Conservation (phyloP, 2,329 filamentous ascomycete genomes). For the Phoma herbarum region DNA sequence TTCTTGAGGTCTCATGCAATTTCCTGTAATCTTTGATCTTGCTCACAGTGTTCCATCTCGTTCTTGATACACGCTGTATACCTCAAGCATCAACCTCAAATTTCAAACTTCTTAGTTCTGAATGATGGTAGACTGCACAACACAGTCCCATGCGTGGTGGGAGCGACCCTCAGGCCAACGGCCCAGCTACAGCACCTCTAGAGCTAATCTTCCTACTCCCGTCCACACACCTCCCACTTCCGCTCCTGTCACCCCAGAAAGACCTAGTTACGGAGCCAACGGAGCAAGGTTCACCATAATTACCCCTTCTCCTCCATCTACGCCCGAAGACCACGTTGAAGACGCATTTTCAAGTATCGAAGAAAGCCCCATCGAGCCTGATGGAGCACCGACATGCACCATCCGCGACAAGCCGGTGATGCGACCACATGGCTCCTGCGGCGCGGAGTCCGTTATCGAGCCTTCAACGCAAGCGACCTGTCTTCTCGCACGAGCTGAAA, state of each 20-base stretch:
- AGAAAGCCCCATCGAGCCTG: not conserved
- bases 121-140: not conserved
- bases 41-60: not conserved
- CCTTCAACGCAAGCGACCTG: not conserved
- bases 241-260: not conserved
- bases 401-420: not conserved
- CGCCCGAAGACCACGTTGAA: not conserved
- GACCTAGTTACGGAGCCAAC: not conserved
- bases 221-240: not conserved
- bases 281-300: not conserved
- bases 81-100: not conserved
- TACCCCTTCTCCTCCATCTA: not conserved
- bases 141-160: not conserved
- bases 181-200: not conserved
- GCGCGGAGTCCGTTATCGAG: not conserved
- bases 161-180: not conserved
- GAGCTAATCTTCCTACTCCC: not conserved
- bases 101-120: not conserved
- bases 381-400: not conserved
- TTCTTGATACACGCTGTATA: not conserved
- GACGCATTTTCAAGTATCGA: not conserved
- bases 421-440: not conserved
- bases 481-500: not conserved
- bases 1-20: no score
- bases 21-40: not conserved